Base-by-base conservation (phyloP, 2,329 filamentous ascomycete species). In the Ceratocystis huliohia region DNA sequence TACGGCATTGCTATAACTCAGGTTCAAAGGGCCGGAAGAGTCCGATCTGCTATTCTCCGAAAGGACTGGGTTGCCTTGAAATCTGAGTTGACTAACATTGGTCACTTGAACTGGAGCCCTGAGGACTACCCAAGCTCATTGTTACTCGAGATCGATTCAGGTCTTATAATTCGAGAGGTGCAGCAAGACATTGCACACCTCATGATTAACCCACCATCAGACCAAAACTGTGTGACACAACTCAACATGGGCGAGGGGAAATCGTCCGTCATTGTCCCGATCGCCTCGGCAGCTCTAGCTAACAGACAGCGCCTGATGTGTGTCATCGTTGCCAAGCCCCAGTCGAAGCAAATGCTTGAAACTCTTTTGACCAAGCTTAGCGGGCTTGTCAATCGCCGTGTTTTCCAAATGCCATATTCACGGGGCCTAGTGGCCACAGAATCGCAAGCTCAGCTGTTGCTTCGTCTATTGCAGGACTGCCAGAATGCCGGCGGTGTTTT, bases 201-300 rank as follows among this genome's bases (percentile, higher is more conserved):
- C 22, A 89, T 90, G 82, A 80, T 78, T 1, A 63, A 70, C 0
- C 78, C 79, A 0, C 70, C 71, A 0, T 71, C 71, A 0, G 72
- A 70, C 0, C 33, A 71, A 0, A 88, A 85, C 69, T 72, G 78
- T 0, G 80, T 85, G 0, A 80, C 88, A 76, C 85, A 88, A 70
- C 73, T 89, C 1, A 88, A 88, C 69, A 89, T 89, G 86, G 87
- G 87, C 0, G 81, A 88, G 70, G 87, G 86, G 0, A 89, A 89
- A 69, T 84, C 84, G 0, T 87, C 86, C 0, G 82, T 88, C 1
- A 89, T 91, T 62, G 78, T 87, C 0, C 87, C 86, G 0, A 84
- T 88, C 46, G 80, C 87, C 0, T 81, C 82, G 0, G 74, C 81
- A 0, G 73, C 76, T 0, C 72, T 88, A 0, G 82, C 83, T 0